Evolutionary conservation across 768 basidiomycete species (phyloP), one percentile per base, ranked within the genome.

Genomic region (Lentinula guzmanii): DNA sequence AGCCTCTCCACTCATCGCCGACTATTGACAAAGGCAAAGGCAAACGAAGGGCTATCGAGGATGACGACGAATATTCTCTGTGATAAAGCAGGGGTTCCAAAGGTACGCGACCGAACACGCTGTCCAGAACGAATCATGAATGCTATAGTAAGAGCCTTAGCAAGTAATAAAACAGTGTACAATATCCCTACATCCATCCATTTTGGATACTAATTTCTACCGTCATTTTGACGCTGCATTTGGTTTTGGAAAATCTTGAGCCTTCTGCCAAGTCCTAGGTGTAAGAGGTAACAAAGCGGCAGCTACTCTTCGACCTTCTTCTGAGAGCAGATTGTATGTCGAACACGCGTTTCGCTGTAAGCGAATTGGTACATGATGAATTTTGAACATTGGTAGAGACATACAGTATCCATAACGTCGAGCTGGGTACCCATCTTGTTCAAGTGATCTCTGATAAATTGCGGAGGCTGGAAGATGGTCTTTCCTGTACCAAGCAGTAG

Each of bases 301-400:
- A 43, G 94, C 92, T 11, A 98, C 93, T 28, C 90, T 86, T 57
- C 96, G 80, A 6, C 96, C 96, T 74, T 99, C 96, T 71, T 99
- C 96, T 0, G 89, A 75, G 51, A 99, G 80, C 24, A 99, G 71
- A 72, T 99, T 98, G 73, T 95, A 99, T 0, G 96, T 98, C 31
- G 95, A 89, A 67, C 93, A 95, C 16, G 95, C 96, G 70, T 95
- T 97, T 68, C 92, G 79, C 95, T 91, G 60, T 18, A 4, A 46
- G 65, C 51, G 15, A 52, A 57, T 37, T 35, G 34, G 61, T 43
- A 55, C 7, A 31, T 8, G 16, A 15, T 28, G 41, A 55, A 16
- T 13, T 11, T 9, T 6, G 28, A 35, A 34, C 55, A 37, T 59
- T 33, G 62, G 52, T 24, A 41, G 28, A 3, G 5, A 77, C 83